phyloP scores from a whole-genome alignment of 352 stramenopile genomes.

The Discostella stelligera region DNA sequence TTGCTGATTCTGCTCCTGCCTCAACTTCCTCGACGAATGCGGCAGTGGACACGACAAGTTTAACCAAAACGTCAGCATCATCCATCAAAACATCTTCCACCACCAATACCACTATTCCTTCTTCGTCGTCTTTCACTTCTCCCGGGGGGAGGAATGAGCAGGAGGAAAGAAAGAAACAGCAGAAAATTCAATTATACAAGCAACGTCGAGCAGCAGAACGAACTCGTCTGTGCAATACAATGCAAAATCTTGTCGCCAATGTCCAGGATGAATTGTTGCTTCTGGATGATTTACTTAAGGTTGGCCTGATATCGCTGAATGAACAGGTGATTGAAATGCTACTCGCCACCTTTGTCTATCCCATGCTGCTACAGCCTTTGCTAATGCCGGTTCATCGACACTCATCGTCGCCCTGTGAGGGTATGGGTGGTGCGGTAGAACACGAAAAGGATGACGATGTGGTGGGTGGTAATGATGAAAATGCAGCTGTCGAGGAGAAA shows the following conservation, averaged over 20 bases:
- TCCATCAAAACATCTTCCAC: not conserved
- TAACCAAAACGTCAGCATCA: not conserved
- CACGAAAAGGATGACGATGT: conserved; percentile 5
- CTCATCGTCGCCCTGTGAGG: not conserved
- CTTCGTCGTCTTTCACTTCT: conserved; percentile 15
- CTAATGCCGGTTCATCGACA: conserved; percentile 41
- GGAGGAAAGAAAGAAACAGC: conserved; percentile 21
- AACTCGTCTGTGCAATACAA: conserved; percentile 26
- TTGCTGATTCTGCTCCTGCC: conserved; percentile 2
- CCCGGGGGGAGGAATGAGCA: conserved; percentile 22
- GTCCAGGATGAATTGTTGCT: conserved; percentile 80
- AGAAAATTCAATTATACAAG: not conserved
- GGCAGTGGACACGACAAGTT: conserved; percentile 4
- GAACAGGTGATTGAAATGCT: conserved; percentile 83
- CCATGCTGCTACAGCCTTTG: conserved; percentile 75
- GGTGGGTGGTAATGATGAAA: conserved; percentile 8
- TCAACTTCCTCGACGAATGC: not conserved
- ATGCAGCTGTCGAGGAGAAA: not conserved
- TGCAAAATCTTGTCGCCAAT: conserved; percentile 62
- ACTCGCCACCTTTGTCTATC: conserved; percentile 82
- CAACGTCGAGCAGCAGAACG: conserved; percentile 26
- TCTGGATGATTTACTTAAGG: conserved; percentile 76
- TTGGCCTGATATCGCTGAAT: conserved; percentile 75
- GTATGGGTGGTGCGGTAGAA: not conserved
- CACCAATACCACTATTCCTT: conserved; percentile 5